Percentiles rank a stretch among this genome's conserved stretches.
These are phyloP conservation scores for Rhodotorula sp. DNA, from an alignment of 1,284 basidiomycete genomes.

Conservation along the genomic window DNA sequence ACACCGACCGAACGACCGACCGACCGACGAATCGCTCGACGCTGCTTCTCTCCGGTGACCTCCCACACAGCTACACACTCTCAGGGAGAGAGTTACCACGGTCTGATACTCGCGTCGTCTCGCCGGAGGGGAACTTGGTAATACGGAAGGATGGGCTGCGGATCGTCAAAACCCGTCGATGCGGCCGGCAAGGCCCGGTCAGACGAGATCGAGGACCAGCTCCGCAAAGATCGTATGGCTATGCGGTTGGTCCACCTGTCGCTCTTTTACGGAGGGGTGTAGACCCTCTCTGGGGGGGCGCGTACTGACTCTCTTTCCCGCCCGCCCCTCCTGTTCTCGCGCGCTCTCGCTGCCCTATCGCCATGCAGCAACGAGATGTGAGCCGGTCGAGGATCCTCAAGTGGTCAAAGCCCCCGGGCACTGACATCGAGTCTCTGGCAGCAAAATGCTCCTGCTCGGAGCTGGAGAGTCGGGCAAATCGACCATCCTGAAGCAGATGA, in stretches of 20 bases:
- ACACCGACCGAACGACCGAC: too few relatives aligned
- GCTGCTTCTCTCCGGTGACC: too few relatives aligned
- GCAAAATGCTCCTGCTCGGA: slow-evolving; percentile 74
- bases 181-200: slow-evolving; percentile 57
- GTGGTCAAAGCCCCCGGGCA: not conserved
- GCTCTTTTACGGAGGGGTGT: too few relatives aligned
- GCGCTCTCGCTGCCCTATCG: not conserved
- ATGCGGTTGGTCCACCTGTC: slow-evolving; percentile 58
- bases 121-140: not conserved
- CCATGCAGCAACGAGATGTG: slow-evolving; percentile 32
- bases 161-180: slow-evolving; percentile 52
- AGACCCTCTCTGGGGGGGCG: too few relatives aligned
- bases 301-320: too few relatives aligned
- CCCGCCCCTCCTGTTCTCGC: not conserved
- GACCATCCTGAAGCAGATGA: slow-evolving; percentile 94
- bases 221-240: slow-evolving; percentile 86
- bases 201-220: slow-evolving; percentile 93
- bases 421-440: not conserved
- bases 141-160: slow-evolving; percentile 51
- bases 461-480: slow-evolving; percentile 86
- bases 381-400: not conserved
- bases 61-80: too few relatives aligned
- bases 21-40: too few relatives aligned
- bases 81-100: too few relatives aligned
- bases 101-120: too few relatives aligned